Base-by-base conservation (phyloP, 176 grass and related monocot genomes). In the Tillandsia leiboldiana region DNA sequence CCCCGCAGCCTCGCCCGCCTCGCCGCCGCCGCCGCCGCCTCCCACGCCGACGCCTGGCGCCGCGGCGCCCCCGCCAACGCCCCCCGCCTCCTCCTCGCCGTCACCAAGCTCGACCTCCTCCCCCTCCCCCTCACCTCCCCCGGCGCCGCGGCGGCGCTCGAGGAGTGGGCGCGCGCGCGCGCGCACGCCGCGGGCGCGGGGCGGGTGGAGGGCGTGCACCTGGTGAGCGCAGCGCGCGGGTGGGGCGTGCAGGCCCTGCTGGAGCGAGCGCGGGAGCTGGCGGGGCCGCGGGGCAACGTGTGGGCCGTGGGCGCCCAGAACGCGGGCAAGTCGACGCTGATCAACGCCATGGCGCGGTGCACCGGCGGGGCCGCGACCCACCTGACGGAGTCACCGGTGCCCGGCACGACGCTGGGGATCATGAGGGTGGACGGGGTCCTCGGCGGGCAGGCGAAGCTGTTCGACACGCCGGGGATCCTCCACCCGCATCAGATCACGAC, bases 261-360 rank as follows among this genome's bases (percentile, higher is more conserved):
- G 33, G 74, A 90, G 50, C 81, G 80, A 33, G 86, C 90, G 64
- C 76, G 85, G 11, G 74, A 85, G 51, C 89, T 97, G 11, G 70
- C 88, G 0, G 89, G 94, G 3, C 8, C 65, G 23, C 82, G 89
- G 0, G 94, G 94, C 20, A 97, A 90, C 24, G 94, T 97, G 53
- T 97, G 94, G 94, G 89, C 89, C 2, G 86, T 97, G 1, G 94
- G 89, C 1, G 82, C 94, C 3, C 79, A 86, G 68, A 97, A 97
- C 2, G 94, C 88, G 1, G 84, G 89, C 20, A 97, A 92, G 66
- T 97, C 94, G 1, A 97, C 89, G 0, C 72, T 92, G 71, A 83
- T 92, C 51, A 97, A 92, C 77, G 81, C 94, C 33, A 90, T 92
- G 81, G 81, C 75, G 9, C 66, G 78, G 26, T 97, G 93, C 68